A percentile compares a stretch with the other conserved stretches of the same genome.
Evolutionary conservation across 441 rosid genomes (phyloP).

Genomic region (Pelargonium citronellum): DNA sequence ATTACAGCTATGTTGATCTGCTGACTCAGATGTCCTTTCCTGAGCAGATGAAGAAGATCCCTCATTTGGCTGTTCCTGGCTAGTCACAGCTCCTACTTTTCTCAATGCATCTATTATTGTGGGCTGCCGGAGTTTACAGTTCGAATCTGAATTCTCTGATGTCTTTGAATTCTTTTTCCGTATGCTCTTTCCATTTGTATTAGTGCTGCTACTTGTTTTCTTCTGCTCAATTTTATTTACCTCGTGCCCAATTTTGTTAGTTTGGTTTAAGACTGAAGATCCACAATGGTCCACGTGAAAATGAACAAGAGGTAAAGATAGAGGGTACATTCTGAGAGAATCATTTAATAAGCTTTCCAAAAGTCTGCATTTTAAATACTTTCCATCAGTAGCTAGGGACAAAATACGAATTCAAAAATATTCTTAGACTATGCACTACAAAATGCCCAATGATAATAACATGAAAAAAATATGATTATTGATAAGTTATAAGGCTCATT

Average conservation of each 20-base stretch:
- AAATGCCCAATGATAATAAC: background rate
- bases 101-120: conserved; percentile 51
- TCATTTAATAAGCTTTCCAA: conserved; percentile 67
- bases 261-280: conserved; percentile 31
- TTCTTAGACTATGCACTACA: conserved; percentile 2
- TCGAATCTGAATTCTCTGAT: conserved; percentile 30
- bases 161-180: conserved; percentile 34
- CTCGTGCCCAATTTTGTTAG: conserved; percentile 26
- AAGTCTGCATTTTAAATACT: conserved; percentile 44
- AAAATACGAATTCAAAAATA: background rate
- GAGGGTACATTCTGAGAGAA: conserved; percentile 45
- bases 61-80: conserved; percentile 48
- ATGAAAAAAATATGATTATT: background rate
- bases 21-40: conserved; percentile 27
- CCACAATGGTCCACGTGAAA: conserved; percentile 42
- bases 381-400: conserved; percentile 23
- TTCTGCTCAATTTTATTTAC: conserved; percentile 41
- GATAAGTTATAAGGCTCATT: background rate
- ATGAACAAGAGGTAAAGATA: conserved; percentile 61
- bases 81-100: conserved; percentile 42
- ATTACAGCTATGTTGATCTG: conserved; percentile 32
- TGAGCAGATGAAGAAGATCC: conserved; percentile 33
- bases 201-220: conserved; percentile 30
- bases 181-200: conserved; percentile 38
- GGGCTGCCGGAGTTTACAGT: conserved; percentile 50